phyloP scores from a whole-genome alignment of 2,329 filamentous ascomycete species.

The Lecanicillium sp. region DNA sequence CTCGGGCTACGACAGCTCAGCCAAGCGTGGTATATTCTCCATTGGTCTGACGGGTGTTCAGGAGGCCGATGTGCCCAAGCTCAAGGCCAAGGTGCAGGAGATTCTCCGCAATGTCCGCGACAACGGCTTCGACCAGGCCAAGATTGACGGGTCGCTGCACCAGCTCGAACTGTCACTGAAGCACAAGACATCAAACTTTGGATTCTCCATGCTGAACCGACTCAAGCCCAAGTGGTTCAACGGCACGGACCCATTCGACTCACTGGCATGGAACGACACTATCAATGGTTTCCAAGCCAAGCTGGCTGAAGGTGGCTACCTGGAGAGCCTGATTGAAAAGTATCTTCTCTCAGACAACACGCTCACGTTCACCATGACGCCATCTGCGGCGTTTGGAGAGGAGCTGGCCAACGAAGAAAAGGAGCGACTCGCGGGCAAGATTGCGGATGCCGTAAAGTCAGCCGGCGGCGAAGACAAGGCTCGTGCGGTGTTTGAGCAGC shows the following conservation, averaged over 20 bases:
- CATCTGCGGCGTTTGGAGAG: slow-evolving; percentile 67
- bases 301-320: slow-evolving; percentile 69
- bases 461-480: slow-evolving; percentile 68
- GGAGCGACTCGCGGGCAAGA: slow-evolving; percentile 65
- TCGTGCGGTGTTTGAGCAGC: slow-evolving; percentile 63
- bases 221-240: slow-evolving; percentile 94
- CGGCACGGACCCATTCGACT: slow-evolving; percentile 85
- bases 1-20: slow-evolving; percentile 79
- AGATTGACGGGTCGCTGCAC: slow-evolving; percentile 90
- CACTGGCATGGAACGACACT: slow-evolving; percentile 85
- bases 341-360: slow-evolving; percentile 85
- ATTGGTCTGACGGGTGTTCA: slow-evolving; percentile 87
- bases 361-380: slow-evolving; percentile 90
- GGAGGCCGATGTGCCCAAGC: slow-evolving; percentile 67
- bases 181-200: slow-evolving; percentile 94
- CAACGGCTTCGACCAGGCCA: slow-evolving; percentile 79
- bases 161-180: slow-evolving; percentile 90
- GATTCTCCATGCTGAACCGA: slow-evolving; percentile 82
- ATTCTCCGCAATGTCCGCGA: slow-evolving; percentile 64
- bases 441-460: slow-evolving; percentile 60
- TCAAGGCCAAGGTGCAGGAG: slow-evolving; percentile 67
- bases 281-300: slow-evolving; percentile 74
- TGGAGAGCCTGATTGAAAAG: slow-evolving; percentile 80
- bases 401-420: slow-evolving; percentile 74
- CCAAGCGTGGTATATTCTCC: slow-evolving; percentile 75